phyloP scores from a whole-genome alignment of 2,329 filamentous ascomycete genomes.

The Aurifilum marmelostoma region DNA sequence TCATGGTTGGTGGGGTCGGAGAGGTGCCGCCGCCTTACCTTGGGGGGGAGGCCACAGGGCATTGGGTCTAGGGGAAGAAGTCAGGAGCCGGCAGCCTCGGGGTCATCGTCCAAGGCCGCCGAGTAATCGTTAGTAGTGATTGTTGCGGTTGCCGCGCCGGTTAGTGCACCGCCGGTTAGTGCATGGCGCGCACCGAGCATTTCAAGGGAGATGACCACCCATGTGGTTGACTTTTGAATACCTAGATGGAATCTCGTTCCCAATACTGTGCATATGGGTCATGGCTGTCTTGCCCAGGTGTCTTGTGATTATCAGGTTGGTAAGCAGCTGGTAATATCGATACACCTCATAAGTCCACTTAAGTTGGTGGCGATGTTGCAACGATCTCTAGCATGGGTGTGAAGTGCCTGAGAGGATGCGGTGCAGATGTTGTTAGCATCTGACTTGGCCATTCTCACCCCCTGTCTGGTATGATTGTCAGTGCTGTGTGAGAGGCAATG shows the following conservation, averaged over 20 bases:
- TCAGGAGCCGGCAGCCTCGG: neutral
- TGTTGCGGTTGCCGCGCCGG: too few species aligned
- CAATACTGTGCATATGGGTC: neutral
- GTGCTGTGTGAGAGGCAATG: too few species aligned
- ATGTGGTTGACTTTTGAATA: neutral
- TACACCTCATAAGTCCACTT: neutral
- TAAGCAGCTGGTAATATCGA: neutral
- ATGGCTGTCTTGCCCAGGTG: neutral
- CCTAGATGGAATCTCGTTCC: neutral
- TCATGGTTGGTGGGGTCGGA: constrained; percentile 39
- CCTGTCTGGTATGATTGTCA: neutral
- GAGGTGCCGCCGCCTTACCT: constrained; percentile 40
- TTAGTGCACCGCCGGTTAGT: neutral
- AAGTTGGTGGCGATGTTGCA: neutral
- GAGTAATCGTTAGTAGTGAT: neutral
- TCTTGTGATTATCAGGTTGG: neutral
- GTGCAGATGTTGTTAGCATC: neutral
- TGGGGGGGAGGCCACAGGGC: constrained; percentile 22
- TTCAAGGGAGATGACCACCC: neutral
- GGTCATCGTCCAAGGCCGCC: constrained; percentile 10
- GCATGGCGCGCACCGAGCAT: neutral
- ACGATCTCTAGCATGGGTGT: neutral
- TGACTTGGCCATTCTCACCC: neutral
- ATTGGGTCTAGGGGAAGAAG: constrained; percentile 2
- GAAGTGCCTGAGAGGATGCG: neutral